Percentiles rank a stretch among this genome's conserved stretches.
Conservation (phyloP, 2,329 filamentous ascomycete species). For the Incumbomyces lentus region DNA sequence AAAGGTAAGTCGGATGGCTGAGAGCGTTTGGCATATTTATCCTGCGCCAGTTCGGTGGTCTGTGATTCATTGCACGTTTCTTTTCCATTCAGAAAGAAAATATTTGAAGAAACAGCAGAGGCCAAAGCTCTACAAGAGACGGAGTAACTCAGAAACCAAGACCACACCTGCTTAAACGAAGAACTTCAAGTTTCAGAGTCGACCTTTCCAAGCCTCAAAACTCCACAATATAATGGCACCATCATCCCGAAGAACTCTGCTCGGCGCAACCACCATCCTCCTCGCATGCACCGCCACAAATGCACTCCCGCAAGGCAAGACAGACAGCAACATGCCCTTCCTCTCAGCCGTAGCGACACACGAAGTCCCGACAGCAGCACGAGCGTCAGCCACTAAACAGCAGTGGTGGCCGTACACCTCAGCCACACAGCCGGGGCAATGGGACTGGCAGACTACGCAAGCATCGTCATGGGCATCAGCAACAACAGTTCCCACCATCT, state of each 20-base stretch:
- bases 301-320: background rate
- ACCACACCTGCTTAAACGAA: background rate
- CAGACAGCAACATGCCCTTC: too few relatives aligned
- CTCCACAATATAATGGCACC: constrained; percentile 1
- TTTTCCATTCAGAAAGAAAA: too few relatives aligned
- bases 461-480: constrained; percentile 2
- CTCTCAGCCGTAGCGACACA: background rate
- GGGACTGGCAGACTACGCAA: background rate
- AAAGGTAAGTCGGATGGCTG: constrained; percentile 1
- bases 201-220: background rate
- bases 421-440: background rate
- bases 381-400: too few relatives aligned
- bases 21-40: constrained; percentile 2
- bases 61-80: too few relatives aligned
- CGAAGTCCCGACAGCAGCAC: too few relatives aligned
- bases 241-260: constrained; percentile 1
- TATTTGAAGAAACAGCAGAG: too few relatives aligned
- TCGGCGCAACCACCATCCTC: constrained; percentile 6
- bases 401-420: background rate
- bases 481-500: background rate
- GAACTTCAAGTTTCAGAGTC: background rate
- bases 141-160: background rate
- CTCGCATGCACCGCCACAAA: background rate
- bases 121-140: too few relatives aligned
- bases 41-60: too few relatives aligned